Percentiles rank a stretch among this genome's conserved stretches.
Conservation (phyloP, 805 yeast species). For the Starmera pachycereana region DNA sequence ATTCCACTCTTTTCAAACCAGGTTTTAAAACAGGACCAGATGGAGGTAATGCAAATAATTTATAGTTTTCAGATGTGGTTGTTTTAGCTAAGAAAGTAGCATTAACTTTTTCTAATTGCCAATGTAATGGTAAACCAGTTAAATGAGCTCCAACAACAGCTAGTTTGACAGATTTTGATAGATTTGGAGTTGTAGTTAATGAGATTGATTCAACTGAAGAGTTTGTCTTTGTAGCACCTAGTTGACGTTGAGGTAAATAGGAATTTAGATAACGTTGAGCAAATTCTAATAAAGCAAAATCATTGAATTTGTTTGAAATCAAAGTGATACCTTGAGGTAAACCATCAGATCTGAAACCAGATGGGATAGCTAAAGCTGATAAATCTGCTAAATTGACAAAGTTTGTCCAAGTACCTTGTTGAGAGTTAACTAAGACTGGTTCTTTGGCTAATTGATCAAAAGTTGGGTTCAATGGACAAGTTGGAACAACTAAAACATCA, state of each 20-base stretch:
- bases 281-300: conserved; percentile 77
- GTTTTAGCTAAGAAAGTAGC: conserved; percentile 63
- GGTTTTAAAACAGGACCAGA: conserved; percentile 82
- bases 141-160: conserved; percentile 98
- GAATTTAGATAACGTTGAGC: conserved; percentile 60
- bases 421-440: conserved; percentile 75
- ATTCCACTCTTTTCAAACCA: conserved; percentile 57
- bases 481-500: conserved; percentile 82
- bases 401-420: conserved; percentile 97
- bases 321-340: conserved; percentile 87
- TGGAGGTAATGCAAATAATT: conserved; percentile 73
- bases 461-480: conserved; percentile 88
- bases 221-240: conserved; percentile 40
- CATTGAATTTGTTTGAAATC: conserved; percentile 73
- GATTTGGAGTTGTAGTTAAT: conserved; percentile 33
- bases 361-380: conserved; percentile 87
- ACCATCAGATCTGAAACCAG: conserved; percentile 81
- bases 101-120: conserved; percentile 83
- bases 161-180: conserved; percentile 28
- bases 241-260: conserved; percentile 36
- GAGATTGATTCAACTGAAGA: conserved; percentile 32
- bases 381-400: conserved; percentile 91
- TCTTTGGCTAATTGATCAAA: conserved; percentile 62
- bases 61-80: conserved; percentile 61
- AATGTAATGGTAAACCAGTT: conserved; percentile 78